Base-by-base conservation (phyloP, 345 rosid species). In the Gossypium longicalyx region DNA sequence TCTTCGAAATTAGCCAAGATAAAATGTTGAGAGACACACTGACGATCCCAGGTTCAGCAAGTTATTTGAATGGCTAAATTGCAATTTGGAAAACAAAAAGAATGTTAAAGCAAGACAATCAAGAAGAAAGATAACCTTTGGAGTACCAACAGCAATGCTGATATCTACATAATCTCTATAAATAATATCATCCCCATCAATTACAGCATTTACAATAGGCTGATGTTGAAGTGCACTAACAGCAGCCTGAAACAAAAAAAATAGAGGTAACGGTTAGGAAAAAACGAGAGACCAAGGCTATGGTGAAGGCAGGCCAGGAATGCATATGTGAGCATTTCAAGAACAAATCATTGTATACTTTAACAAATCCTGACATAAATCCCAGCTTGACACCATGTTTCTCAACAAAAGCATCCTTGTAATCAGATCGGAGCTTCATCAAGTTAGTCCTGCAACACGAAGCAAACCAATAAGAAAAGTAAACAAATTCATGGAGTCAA, bases 371-470 rank as follows among this genome's bases (percentile, higher is more conserved):
- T 6, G 99, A 95, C 99, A 95, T 95, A 64, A 95, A 87, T 72
- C 98, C 99, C 81, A 95, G 72, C 81, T 93, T 95, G 82, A 95
- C 99, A 77, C 98, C 99, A 76, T 95, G 99, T 87, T 91, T 95
- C 73, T 95, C 99, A 48, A 85, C 78, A 82, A 95, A 95, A 63
- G 91, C 97, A 83, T 95, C 99, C 81, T 95, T 95, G 85, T 95
- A 95, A 10, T 95, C 97, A 7, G 99, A 90, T 13, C 97, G 94
- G 58, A 93, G 97, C 83, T 93, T 91, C 98, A 91, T 95, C 91
- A 95, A 84, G 83, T 91, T 95, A 49, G 99, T 93, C 99, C 99
- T 95, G 70, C 80, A 81, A 63, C 1, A 47, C 27, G 23, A 41
- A 80, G 71, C 65, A 75, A 51, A 56, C 34, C 60, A 12, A 48